A percentile compares a stretch with the other conserved stretches of the same genome.
These are phyloP conservation scores for Cyclotella distinguenda DNA, from an alignment of 108 stramenopile species.

Conservation along the genomic window DNA sequence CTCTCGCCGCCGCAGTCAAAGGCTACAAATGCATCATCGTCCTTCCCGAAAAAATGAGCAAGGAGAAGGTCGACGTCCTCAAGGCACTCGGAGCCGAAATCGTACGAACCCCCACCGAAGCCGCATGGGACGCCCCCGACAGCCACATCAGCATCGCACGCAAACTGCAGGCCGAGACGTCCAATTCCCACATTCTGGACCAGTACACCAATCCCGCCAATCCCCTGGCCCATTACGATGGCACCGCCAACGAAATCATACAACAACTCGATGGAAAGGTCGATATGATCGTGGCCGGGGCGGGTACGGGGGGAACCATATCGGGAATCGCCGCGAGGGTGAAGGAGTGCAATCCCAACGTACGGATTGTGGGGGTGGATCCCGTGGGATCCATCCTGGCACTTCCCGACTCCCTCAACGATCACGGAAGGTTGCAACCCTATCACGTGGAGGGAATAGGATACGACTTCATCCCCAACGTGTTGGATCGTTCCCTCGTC, in stretches of 20 bases:
- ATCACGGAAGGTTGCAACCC: constrained; percentile 59
- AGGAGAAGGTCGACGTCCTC: constrained; percentile 92
- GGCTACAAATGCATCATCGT: constrained; percentile 90
- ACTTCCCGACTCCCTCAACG: constrained; percentile 82
- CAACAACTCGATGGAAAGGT: constrained; percentile 76
- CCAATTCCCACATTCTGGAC: constrained; percentile 89
- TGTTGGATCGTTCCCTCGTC: constrained; percentile 78
- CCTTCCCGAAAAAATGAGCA: constrained; percentile 93
- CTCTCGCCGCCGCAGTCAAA: constrained; percentile 84
- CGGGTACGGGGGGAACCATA: constrained; percentile 88
- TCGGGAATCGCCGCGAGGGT: constrained; percentile 83
- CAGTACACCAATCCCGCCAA: constrained; percentile 89
- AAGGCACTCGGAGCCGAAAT: constrained; percentile 93
- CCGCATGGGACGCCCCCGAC: constrained; percentile 87
- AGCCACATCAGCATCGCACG: constrained; percentile 88
- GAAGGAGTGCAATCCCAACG: constrained; percentile 73
- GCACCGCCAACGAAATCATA: constrained; percentile 89
- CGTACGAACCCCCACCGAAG: constrained; percentile 91
- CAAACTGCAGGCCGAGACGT: constrained; percentile 82
- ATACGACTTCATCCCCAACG: constrained; percentile 93
- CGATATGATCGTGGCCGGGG: constrained; percentile 82
- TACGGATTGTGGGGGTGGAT: constrained; percentile 85
- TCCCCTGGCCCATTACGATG: constrained; percentile 92
- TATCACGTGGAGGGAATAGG: constrained; percentile 95
- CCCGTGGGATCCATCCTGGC: constrained; percentile 82